Percentiles rank a stretch among this genome's conserved stretches.
phyloP scores from a whole-genome alignment of 345 rosid species.

The Lenwebbia sp. region DNA sequence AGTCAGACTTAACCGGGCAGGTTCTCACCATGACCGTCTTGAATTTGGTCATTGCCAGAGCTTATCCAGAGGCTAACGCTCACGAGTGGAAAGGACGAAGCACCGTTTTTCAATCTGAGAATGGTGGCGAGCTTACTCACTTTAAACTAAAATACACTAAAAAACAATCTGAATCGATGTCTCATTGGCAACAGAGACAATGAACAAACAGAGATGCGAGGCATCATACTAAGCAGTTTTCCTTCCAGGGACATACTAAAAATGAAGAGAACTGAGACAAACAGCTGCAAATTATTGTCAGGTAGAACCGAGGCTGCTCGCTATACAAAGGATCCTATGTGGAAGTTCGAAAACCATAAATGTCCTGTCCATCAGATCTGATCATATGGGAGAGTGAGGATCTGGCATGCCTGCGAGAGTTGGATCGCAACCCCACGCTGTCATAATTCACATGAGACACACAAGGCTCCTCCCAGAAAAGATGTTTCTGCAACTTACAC shows the following conservation, averaged over 20 bases:
- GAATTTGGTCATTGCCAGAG: background rate
- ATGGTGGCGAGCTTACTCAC: background rate
- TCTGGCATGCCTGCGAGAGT: background rate
- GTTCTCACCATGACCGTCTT: background rate
- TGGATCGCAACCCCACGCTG: background rate
- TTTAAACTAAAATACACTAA: background rate
- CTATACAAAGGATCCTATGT: background rate
- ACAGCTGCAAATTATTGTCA: background rate
- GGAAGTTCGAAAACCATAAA: background rate
- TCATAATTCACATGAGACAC: slow-evolving; percentile 5
- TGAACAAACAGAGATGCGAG: background rate
- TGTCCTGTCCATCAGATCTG: background rate
- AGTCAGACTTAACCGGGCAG: background rate
- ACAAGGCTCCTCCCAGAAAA: slow-evolving; percentile 18
- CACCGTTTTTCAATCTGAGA: background rate
- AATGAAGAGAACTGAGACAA: background rate
- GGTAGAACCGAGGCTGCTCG: background rate
- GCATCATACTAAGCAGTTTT: background rate
- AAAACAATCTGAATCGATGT: background rate
- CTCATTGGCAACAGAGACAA: background rate
- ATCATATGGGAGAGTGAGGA: background rate
- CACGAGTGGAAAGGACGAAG: background rate
- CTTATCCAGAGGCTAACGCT: background rate
- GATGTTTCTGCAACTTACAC: slow-evolving; percentile 9
- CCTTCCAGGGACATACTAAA: background rate